Base-by-base conservation (phyloP, 768 basidiomycete species). In the Termitomyces sp. region DNA sequence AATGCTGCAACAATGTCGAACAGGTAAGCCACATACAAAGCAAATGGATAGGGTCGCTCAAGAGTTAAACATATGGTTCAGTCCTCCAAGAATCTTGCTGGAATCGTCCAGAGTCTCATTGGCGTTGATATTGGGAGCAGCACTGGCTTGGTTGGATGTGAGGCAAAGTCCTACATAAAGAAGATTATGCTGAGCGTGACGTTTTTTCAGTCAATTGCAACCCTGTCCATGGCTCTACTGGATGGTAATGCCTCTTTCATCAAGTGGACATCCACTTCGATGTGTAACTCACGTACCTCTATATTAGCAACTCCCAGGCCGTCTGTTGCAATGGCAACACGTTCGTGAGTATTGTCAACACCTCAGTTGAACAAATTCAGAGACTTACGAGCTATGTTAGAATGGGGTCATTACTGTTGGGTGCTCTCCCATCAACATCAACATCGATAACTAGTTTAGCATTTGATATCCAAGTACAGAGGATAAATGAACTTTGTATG, bases 361-460 rank as follows among this genome's bases (percentile, higher is more conserved):
- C 32, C 10, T 45, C 10, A 3, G 5, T 34, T 17, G 19, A n/a
- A n/a, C 35, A 17, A 22, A 2, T 34, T 11, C 14, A 28, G n/a
- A 26, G 11, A 30, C 47, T 49, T 28, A 42, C 50, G 8, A 44
- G 4, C n/a, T n/a, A 3, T 3, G 15, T 17, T 30, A 64, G 63
- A 59, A 24, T 26, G 63, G 63, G 24, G 26, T 62, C 30, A 30
- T 62, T 28, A 52, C 42, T 50, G 1, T 64, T 35, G 59, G 57
- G 6, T 64, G 63, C 59, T 49, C 40, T 34, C 63, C 63, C 44
- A 60, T 64, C 55, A 61, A 61, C 37, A 24, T 64, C 41, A 51
- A 58, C 54, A 32, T 58, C 22, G n/a, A n/a, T n/a, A n/a, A n/a
- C n/a, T 15, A 44, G 17, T 35, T 12, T 35, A 2, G 34, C 14